phyloP scores from a whole-genome alignment of 768 basidiomycete species.

The Grammothele lineata region DNA sequence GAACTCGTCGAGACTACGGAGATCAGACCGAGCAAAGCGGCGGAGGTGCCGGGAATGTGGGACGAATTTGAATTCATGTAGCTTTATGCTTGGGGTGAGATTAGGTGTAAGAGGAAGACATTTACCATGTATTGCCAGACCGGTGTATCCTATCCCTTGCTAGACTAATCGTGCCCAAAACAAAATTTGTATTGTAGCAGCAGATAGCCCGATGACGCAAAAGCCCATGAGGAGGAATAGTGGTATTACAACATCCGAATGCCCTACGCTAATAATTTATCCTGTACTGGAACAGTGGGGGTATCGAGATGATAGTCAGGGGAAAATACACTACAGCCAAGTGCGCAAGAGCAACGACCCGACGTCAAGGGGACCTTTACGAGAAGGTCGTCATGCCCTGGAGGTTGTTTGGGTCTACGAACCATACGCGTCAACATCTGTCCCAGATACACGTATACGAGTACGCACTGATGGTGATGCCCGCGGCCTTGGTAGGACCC shows the following conservation, averaged over 20 bases:
- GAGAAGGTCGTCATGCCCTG: constrained; percentile 35
- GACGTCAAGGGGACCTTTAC: background rate
- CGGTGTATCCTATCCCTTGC: too few species aligned
- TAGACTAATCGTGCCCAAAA: too few species aligned
- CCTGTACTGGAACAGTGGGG: too few species aligned
- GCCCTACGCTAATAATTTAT: too few species aligned
- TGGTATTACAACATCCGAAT: too few species aligned
- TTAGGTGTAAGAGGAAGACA: too few species aligned
- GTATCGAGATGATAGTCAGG: too few species aligned
- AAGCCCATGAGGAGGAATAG: too few species aligned
- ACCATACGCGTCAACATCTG: background rate
- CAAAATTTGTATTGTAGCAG: too few species aligned
- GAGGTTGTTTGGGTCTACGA: constrained; percentile 29
- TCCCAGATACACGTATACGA: background rate
- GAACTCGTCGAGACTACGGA: constrained; percentile 71
- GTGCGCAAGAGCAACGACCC: background rate
- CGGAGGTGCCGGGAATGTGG: constrained; percentile 43
- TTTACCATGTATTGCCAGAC: too few species aligned
- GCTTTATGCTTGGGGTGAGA: background rate
- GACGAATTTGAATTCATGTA: constrained; percentile 67
- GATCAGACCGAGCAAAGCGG: constrained; percentile 34
- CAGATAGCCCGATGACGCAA: too few species aligned
- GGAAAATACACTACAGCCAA: background rate
- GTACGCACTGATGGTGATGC: constrained; percentile 33
- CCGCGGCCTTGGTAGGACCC: constrained; percentile 28